A percentile compares a stretch with the other conserved stretches of the same genome.
Evolutionary conservation across 257 asterid species (phyloP).

Genomic region (Coffea eugenioides): DNA sequence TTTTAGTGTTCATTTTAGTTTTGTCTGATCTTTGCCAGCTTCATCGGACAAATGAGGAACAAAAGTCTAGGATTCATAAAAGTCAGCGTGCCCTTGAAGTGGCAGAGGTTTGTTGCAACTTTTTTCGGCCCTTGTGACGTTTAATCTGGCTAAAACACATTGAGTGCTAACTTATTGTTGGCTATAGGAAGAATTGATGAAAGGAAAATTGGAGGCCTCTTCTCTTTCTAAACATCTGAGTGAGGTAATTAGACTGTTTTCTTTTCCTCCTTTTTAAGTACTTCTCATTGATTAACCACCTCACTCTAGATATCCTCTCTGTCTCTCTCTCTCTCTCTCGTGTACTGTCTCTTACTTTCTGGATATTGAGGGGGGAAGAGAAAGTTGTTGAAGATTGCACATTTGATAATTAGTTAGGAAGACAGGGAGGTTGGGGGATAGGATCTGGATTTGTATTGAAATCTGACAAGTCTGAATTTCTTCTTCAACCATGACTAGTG

Average conservation of each 20-base stretch:
- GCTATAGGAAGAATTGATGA: constrained; percentile 50
- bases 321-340: constrained; percentile 7
- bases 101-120: constrained; percentile 38
- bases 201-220: constrained; percentile 46
- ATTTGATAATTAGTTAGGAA: background rate
- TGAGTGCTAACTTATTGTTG: constrained; percentile 18
- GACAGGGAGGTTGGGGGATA: background rate
- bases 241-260: constrained; percentile 29
- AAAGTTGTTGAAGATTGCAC: background rate
- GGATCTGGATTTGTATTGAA: background rate
- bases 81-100: constrained; percentile 41
- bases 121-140: background rate
- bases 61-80: constrained; percentile 37
- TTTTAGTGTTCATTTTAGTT: background rate
- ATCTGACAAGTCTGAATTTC: background rate
- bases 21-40: constrained; percentile 30
- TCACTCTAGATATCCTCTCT: no score
- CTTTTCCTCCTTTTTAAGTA: no score
- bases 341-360: background rate
- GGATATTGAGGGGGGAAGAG: background rate
- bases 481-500: background rate
- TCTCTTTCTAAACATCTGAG: constrained; percentile 30
- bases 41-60: constrained; percentile 37
- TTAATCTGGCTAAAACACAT: constrained; percentile 1
- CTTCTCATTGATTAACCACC: background rate